phyloP scores from a whole-genome alignment of 257 asterid species.

The Nicotiana otophora region DNA sequence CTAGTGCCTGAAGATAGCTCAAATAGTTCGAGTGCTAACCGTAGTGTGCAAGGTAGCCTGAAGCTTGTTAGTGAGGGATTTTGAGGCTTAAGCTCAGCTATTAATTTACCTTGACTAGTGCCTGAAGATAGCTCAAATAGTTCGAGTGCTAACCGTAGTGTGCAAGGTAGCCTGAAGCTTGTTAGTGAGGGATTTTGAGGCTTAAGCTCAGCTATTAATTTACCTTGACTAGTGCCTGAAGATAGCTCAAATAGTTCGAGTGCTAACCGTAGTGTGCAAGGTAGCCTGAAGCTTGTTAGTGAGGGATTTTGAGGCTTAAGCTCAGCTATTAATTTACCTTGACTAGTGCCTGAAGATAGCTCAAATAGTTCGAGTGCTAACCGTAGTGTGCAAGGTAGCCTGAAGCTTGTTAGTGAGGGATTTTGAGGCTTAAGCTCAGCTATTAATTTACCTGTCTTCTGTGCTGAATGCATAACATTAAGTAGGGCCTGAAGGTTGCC shows the following conservation, averaged over 20 bases:
- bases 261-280: neutral
- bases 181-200: neutral
- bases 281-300: neutral
- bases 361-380: neutral
- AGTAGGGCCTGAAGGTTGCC: neutral
- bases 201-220: neutral
- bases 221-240: neutral
- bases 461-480: neutral
- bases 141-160: neutral
- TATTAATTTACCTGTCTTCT: neutral
- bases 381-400: neutral
- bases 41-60: neutral
- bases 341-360: neutral
- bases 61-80: neutral
- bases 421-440: neutral
- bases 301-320: neutral
- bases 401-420: neutral
- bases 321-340: neutral
- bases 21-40: neutral
- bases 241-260: neutral
- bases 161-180: neutral
- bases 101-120: neutral
- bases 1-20: neutral
- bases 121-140: neutral
- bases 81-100: neutral